Evolutionary conservation across 257 asterid genomes (phyloP).

Genomic region (Galeopsis tetrahit): DNA sequence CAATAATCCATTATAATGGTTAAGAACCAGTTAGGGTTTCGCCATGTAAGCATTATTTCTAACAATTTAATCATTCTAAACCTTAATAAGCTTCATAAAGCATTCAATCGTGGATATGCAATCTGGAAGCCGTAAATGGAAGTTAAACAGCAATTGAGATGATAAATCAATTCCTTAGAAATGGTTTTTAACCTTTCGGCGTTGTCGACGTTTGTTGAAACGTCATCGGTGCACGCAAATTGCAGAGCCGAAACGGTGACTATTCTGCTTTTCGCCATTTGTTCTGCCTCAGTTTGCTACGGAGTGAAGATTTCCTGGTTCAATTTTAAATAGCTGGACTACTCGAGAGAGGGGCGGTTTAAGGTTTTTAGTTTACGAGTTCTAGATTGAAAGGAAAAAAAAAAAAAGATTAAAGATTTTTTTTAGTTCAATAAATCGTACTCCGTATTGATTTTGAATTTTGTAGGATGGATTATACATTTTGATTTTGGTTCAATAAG

Average conservation of each 20-base stretch:
- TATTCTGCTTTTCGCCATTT: conserved; percentile 55
- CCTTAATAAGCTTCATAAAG: conserved; percentile 13
- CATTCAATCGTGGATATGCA: background rate
- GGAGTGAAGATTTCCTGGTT: background rate
- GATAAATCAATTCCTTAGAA: background rate
- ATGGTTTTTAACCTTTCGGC: conserved; percentile 70
- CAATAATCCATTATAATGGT: conserved; percentile 1
- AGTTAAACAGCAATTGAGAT: background rate
- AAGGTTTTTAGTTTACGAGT: background rate
- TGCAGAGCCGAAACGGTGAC: conserved; percentile 85
- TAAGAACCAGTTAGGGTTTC: conserved; percentile 3
- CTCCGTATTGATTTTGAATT: too few species aligned
- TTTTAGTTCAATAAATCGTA: too few species aligned
- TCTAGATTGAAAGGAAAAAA: too few species aligned
- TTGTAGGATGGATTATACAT: too few species aligned
- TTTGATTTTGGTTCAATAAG: too few species aligned
- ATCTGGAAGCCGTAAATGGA: conserved; percentile 5
- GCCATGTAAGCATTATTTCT: conserved; percentile 15
- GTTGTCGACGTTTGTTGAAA: conserved; percentile 68
- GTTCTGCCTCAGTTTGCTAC: background rate
- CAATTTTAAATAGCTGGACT: background rate
- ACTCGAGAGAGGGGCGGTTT: background rate
- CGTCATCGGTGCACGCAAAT: conserved; percentile 87
- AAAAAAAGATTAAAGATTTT: too few species aligned
- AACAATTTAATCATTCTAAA: conserved; percentile 11